phyloP scores from a whole-genome alignment of 2,329 filamentous ascomycete species.

The Verticillium longisporum region DNA sequence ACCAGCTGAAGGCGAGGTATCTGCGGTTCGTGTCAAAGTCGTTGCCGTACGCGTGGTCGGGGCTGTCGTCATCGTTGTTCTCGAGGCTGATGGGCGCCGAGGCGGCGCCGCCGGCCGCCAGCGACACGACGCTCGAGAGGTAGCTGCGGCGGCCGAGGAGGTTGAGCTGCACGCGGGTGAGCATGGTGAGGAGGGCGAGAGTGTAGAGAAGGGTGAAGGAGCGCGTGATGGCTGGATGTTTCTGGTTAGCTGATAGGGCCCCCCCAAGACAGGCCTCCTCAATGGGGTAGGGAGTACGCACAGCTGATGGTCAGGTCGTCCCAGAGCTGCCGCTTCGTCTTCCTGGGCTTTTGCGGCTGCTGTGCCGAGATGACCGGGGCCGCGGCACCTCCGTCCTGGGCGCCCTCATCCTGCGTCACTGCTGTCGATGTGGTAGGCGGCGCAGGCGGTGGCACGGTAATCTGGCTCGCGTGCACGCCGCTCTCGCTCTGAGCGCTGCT shows the following conservation, averaged over 20 bases:
- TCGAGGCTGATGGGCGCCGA: conserved; percentile 65
- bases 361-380: background rate
- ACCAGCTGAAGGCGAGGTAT: conserved; percentile 97
- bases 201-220: conserved; percentile 91
- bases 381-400: conserved; percentile 10
- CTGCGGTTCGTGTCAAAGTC: conserved; percentile 95
- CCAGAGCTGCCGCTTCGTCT: conserved; percentile 91
- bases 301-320: conserved; percentile 95
- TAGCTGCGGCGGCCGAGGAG: conserved; percentile 93
- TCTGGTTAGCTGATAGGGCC: background rate
- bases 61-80: conserved; percentile 85
- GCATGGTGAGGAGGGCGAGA: conserved; percentile 77
- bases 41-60: conserved; percentile 76
- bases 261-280: background rate
- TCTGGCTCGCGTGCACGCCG: conserved; percentile 76
- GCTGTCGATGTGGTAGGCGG: conserved; percentile 39
- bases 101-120: conserved; percentile 71
- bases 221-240: conserved; percentile 69
- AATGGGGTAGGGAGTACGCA: conserved; percentile 35
- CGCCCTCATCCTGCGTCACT: conserved; percentile 29
- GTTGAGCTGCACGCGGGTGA: conserved; percentile 94
- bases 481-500: conserved; percentile 72
- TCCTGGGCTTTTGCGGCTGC: conserved; percentile 47
- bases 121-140: conserved; percentile 86
- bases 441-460: conserved; percentile 47